Evolutionary conservation across 2,329 filamentous ascomycete genomes (phyloP), one percentile per base, ranked within the genome.

Genomic region (Xylaria sp.): DNA sequence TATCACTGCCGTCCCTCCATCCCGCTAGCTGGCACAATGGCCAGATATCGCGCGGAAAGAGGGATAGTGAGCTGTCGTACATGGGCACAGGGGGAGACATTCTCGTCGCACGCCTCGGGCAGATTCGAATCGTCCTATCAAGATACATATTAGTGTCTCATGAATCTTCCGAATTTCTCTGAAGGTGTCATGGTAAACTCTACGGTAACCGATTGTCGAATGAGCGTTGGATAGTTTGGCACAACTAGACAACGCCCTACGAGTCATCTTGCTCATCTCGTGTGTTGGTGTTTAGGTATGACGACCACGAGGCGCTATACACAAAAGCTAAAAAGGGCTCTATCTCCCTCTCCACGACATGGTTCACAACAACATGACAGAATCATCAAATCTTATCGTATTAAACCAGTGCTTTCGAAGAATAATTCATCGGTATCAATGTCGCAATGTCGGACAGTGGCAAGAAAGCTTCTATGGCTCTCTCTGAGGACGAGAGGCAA

Each of bases 401-500:
- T 14, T 25, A 17, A 37, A 8, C 21, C n/a, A 37, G 47, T 52
- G 4, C 35, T 49, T 53, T 57, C 37, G 28, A 25, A 9, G 21
- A 47, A 9, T 19, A 33, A 28, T 43, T 7, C 21, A 11, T 17
- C 17, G 40, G 23, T 33, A 9, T 38, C 28, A n/a, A 47, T 21
- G 12, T 15, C 55, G 42, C 19, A 4, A 64, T 65, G 52, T 59
- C 60, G 28, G 52, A 42, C 43, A 60, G 19, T 14, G 53, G 62
- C 14, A 50, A 52, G 33, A 42, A 33, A 37, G 64, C 59, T 25
- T 68, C 69, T 9, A 67, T 79, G 61, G 69, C 76, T 38, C 78
- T 76, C 70, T 76, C 78, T 0, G 71, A 77, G 3, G 78, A 80
- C 38, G 79, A 80, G 65, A 72, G 74, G 40, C 74, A 72, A 60